Evolutionary conservation across 2,329 filamentous ascomycete species (phyloP).

Genomic region (Botrytis elliptica): DNA sequence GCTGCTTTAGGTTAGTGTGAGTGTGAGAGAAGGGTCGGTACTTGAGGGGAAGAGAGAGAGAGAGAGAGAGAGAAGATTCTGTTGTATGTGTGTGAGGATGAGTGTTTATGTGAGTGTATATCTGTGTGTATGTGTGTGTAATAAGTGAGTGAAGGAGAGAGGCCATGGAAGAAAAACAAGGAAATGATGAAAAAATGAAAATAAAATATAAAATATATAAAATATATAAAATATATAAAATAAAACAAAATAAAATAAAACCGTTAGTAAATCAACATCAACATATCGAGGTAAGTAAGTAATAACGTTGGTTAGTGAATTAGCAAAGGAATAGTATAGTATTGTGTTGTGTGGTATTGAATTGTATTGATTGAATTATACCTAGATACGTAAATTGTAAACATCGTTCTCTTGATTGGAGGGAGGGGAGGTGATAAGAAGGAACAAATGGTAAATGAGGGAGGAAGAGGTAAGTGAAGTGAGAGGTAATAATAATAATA

Average conservation of each 20-base stretch:
- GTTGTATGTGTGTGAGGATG: no score
- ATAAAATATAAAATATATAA: background rate
- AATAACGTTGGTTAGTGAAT: background rate
- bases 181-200: background rate
- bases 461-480: background rate
- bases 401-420: background rate
- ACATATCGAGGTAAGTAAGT: background rate
- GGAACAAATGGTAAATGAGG: background rate
- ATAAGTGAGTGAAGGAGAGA: background rate
- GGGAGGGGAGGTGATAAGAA: background rate
- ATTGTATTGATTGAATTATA: background rate
- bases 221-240: background rate
- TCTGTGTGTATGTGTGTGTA: no score
- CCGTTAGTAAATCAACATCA: background rate
- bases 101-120: no score
- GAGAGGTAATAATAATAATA: background rate
- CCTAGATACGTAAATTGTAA: background rate
- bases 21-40: background rate
- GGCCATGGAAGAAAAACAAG: background rate
- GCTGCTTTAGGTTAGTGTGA: slow-evolving; percentile 16
- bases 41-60: background rate
- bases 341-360: background rate
- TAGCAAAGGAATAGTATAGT: background rate
- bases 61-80: background rate
- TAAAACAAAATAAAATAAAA: background rate